These are phyloP conservation scores for Brasenia schreberi DNA, from an alignment of 164 flowering plant genomes.

Conservation along the genomic window DNA sequence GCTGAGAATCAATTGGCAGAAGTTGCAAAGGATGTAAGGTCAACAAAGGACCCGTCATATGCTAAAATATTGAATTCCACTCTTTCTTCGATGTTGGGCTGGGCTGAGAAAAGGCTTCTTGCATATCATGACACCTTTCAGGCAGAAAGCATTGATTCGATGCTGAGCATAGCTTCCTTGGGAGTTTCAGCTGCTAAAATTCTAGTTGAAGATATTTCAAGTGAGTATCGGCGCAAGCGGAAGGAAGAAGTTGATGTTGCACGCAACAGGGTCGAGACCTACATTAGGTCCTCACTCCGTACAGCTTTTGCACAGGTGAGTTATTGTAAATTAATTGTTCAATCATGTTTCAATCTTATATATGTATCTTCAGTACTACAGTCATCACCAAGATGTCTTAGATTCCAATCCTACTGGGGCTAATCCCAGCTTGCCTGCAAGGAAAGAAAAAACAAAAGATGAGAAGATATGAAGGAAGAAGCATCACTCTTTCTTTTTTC, in stretches of 20 bases:
- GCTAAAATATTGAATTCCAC: conserved; percentile 40
- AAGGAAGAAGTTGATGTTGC: conserved; percentile 41
- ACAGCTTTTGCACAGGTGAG: conserved; percentile 83
- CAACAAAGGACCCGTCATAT: conserved; percentile 35
- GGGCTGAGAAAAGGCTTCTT: conserved; percentile 74
- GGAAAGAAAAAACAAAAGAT: background rate
- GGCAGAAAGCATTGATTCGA: conserved; percentile 29
- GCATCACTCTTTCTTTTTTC: background rate
- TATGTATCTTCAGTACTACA: background rate
- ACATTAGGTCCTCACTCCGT: conserved; percentile 71
- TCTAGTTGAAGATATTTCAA: conserved; percentile 58
- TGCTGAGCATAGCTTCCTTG: conserved; percentile 49
- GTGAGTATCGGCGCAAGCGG: conserved; percentile 40
- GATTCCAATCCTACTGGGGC: background rate
- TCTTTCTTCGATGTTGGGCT: conserved; percentile 40
- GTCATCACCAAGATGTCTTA: background rate
- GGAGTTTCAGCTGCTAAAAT: conserved; percentile 46
- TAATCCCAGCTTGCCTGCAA: background rate
- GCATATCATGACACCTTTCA: conserved; percentile 65
- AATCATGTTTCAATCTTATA: background rate
- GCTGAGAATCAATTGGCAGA: conserved; percentile 44
- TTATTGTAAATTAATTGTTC: background rate
- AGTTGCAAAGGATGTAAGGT: conserved; percentile 58
- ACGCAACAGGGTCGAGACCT: conserved; percentile 46
- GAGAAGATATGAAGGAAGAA: too few relatives aligned